Evolutionary conservation across 2,329 filamentous ascomycete species (phyloP).

Genomic region (Fusarium sp.): DNA sequence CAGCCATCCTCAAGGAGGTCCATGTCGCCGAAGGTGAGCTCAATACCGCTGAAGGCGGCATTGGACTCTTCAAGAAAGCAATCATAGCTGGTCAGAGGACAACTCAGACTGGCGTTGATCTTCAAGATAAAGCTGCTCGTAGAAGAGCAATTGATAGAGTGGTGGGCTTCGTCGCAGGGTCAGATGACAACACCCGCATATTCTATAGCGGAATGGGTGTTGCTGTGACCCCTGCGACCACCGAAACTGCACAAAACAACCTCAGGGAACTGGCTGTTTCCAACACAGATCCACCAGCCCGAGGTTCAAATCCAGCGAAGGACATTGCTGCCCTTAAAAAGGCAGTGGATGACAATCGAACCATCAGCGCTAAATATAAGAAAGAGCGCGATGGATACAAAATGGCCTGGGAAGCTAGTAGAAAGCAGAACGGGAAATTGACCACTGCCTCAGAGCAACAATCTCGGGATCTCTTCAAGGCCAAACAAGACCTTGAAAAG

Average conservation of each 20-base stretch:
- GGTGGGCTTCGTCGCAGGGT: not conserved
- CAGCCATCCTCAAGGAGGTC: not conserved
- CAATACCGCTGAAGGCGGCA: not conserved
- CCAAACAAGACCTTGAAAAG: not conserved
- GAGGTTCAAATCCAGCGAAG: not conserved
- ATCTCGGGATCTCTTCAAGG: not conserved
- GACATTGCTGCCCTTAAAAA: not conserved
- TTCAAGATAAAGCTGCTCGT: not conserved
- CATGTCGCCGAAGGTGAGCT: not conserved
- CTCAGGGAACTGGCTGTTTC: not conserved
- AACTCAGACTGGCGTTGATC: not conserved
- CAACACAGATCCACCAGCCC: not conserved
- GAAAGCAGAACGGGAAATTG: fast-evolving
- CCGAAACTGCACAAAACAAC: not conserved
- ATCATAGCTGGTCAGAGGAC: not conserved
- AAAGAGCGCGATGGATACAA: not conserved
- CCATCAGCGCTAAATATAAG: not conserved
- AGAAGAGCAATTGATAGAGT: not conserved
- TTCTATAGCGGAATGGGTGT: not conserved
- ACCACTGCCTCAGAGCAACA: not conserved
- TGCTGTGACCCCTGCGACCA: not conserved
- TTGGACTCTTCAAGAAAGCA: not conserved
- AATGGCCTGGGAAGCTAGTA: not conserved
- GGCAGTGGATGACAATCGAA: not conserved
- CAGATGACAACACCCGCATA: not conserved